Conservation (phyloP, 2,329 filamentous ascomycete genomes). For the Westerdykella aurantiaca region DNA sequence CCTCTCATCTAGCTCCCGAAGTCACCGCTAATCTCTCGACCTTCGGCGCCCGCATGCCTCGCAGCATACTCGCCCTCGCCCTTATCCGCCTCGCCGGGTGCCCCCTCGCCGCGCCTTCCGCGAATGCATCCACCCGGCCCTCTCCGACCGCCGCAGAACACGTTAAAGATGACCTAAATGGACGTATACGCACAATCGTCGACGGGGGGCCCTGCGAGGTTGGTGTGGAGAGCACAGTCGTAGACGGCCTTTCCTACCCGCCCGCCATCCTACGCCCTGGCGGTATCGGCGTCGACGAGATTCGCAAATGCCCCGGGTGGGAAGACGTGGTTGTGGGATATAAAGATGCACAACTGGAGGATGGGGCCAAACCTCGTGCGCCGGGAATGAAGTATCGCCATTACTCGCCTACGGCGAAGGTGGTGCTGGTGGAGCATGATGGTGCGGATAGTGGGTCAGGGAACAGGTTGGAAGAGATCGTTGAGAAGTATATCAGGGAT, state of each 20-base stretch:
- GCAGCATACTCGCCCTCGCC: constrained; percentile 74
- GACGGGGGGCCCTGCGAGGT: constrained; percentile 84
- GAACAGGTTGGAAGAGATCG: constrained; percentile 12
- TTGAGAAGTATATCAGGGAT: constrained; percentile 17
- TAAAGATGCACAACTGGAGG: constrained; percentile 61
- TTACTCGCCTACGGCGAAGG: constrained; percentile 84
- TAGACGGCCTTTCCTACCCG: constrained; percentile 78
- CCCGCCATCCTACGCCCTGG: constrained; percentile 81
- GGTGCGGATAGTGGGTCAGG: constrained; percentile 27
- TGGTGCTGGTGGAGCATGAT: constrained; percentile 70
- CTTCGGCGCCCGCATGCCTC: constrained; percentile 87
- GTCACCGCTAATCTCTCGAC: constrained; percentile 80
- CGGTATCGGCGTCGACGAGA: constrained; percentile 75
- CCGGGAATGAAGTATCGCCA: constrained; percentile 99
- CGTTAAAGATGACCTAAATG: constrained; percentile 76
- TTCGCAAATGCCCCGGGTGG: constrained; percentile 73
- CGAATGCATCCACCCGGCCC: constrained; percentile 89
- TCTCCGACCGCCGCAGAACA: constrained; percentile 88
- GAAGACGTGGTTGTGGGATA: constrained; percentile 71
- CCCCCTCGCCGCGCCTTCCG: constrained; percentile 85
- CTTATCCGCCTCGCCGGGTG: constrained; percentile 74
- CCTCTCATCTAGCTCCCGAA: constrained; percentile 73
- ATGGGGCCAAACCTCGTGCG: constrained; percentile 64
- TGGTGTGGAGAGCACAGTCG: constrained; percentile 93
- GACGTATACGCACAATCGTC: constrained; percentile 77